phyloP scores from a whole-genome alignment of 352 stramenopile species.

The Pythium sukuiense region DNA sequence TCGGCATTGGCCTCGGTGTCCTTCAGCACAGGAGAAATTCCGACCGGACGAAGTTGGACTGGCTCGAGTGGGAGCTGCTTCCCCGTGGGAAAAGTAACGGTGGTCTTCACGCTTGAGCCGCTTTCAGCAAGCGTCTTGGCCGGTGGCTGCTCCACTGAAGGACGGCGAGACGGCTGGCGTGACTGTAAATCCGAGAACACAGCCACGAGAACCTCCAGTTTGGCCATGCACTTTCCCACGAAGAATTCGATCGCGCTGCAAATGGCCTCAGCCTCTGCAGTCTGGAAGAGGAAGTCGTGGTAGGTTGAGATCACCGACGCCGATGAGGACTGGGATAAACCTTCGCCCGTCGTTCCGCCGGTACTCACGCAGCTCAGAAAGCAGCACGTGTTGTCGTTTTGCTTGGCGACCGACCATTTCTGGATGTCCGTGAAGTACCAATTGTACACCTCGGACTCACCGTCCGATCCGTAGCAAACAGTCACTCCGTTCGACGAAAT shows the following conservation, averaged over 20 bases:
- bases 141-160: constrained; percentile 6
- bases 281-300: constrained; percentile 63
- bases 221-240: constrained; percentile 77
- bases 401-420: constrained; percentile 67
- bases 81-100: not conserved
- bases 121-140: not conserved
- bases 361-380: constrained; percentile 45
- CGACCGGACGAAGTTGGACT: constrained; percentile 11
- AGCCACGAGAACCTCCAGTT: constrained; percentile 48
- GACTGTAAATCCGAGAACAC: constrained; percentile 9
- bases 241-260: constrained; percentile 80
- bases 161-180: constrained; percentile 9
- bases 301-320: constrained; percentile 10
- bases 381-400: constrained; percentile 59
- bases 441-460: constrained; percentile 48
- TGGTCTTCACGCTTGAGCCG: not conserved
- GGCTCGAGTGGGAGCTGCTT: constrained; percentile 7
- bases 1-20: not conserved
- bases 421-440: constrained; percentile 85
- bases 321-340: not conserved
- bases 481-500: constrained; percentile 62
- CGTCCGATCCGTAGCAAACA: constrained; percentile 43
- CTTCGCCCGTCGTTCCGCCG: not conserved
- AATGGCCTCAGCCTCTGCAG: constrained; percentile 45
- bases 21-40: not conserved